Conservation (phyloP, 163 green algal genomes). For the Volvox carteri region DNA sequence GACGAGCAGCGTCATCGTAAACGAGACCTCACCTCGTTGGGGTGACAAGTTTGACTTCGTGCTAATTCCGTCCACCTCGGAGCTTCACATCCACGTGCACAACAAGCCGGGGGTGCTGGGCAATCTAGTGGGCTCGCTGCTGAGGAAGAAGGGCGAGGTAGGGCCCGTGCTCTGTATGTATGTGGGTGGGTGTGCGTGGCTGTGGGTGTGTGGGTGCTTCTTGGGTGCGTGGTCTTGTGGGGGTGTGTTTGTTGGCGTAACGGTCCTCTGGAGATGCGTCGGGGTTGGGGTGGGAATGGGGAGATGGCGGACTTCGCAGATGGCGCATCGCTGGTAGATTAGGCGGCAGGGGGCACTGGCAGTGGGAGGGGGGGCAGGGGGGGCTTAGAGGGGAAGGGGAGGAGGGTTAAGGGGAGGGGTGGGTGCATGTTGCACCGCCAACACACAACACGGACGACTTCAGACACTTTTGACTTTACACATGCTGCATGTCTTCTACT, state of each 20-base stretch:
- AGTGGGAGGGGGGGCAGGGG: not conserved
- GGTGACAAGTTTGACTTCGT: constrained; percentile 87
- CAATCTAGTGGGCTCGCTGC: constrained; percentile 38
- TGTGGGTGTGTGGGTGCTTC: not conserved
- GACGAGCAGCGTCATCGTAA: constrained; percentile 25
- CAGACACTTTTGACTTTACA: too few species aligned
- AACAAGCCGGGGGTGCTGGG: constrained; percentile 46
- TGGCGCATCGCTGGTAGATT: too few species aligned
- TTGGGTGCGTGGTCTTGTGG: not conserved
- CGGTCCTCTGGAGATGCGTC: too few species aligned
- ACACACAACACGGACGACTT: too few species aligned
- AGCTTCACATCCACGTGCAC: constrained; percentile 59
- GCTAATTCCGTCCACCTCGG: constrained; percentile 59
- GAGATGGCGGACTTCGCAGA: too few species aligned
- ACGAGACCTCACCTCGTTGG: constrained; percentile 50
- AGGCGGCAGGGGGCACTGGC: not conserved
- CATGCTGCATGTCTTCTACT: too few species aligned
- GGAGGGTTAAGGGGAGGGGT: not conserved
- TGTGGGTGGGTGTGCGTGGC: not conserved
- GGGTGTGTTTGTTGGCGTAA: not conserved
- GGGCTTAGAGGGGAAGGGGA: not conserved
- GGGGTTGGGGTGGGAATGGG: not conserved
- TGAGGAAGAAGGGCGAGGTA: constrained; percentile 41
- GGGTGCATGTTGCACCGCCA: too few species aligned
- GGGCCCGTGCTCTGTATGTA: not conserved